Evolutionary conservation across 2,329 filamentous ascomycete species (phyloP), one percentile per base, ranked within the genome.

Genomic region (Penicillium sp.): DNA sequence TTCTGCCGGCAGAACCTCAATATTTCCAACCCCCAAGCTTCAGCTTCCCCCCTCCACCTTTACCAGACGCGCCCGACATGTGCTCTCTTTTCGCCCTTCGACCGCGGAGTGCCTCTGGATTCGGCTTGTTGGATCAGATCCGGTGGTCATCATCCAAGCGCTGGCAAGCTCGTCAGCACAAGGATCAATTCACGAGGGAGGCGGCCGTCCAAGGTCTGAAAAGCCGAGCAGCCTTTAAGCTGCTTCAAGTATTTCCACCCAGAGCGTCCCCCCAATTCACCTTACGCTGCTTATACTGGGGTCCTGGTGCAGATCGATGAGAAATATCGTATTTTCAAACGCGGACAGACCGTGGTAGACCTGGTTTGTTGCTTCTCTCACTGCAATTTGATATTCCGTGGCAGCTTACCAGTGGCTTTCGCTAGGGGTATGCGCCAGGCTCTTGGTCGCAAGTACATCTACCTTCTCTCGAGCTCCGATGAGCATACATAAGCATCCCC

Each of bases 191-290:
- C 68, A 83, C 88, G 0, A 84, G 83, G 49, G 84, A 89, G 62
- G 92, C 94, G 39, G 88, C 85, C 65, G 85, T 95, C 2, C 82
- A 89, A 60, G 87, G 87, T 0, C 76, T 97, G 51, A 97, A 93
- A 73, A 95, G 91, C 64, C 85, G 94, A 56, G 94, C 94, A 21
- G 94, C 92, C 0, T 97, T 94, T 72, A 99, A 99, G 73, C 78
- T 99, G 8, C 74, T 97, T 15, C 89, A 97, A 79, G 91, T 91
- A 68, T 18, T 34, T 45, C 7, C 34, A 32, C 8, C 24, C 18
- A 33, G 29, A 9, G 15, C 30, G 10, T 18, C 3, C 2, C 17
- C n/a, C 21, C 27, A 9, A 9, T 20, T 42, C 24, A 15, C 34
- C n/a, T n/a, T n/a, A n/a, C n/a, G n/a, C 13, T 21, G 10, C 18